Conservation (phyloP, 345 rosid species). For the Noccaea caerulescens region DNA sequence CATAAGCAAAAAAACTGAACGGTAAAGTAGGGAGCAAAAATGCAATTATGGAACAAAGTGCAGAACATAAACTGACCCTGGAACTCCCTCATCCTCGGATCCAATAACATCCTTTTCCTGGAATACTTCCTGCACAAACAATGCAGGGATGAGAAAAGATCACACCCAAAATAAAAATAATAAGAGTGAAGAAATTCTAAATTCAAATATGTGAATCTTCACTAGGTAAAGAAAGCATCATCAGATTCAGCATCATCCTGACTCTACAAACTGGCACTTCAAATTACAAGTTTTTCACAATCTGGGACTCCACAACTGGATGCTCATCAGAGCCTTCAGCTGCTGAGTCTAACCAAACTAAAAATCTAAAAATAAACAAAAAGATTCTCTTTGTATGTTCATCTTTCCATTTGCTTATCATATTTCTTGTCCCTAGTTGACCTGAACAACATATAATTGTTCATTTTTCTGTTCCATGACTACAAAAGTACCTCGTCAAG, state of each 20-base stretch:
- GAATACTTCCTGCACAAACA: conserved; percentile 67
- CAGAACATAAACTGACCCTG: conserved; percentile 49
- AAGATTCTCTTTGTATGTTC: neutral
- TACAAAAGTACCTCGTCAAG: conserved; percentile 79
- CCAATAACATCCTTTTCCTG: conserved; percentile 56
- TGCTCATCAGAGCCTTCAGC: conserved; percentile 31
- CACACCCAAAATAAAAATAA: neutral
- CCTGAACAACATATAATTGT: neutral
- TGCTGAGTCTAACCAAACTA: conserved; percentile 8
- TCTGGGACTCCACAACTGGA: conserved; percentile 25
- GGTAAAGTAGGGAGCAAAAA: neutral
- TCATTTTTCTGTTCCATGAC: conserved; percentile 1
- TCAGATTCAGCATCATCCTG: neutral
- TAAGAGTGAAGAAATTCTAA: conserved; percentile 6
- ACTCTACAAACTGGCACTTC: conserved; percentile 17
- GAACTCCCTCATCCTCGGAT: conserved; percentile 51
- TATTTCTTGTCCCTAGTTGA: conserved; percentile 29
- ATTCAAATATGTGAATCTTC: conserved; percentile 23
- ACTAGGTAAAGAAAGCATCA: conserved; percentile 10
- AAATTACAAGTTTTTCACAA: conserved; percentile 11
- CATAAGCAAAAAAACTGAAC: conserved; percentile 20
- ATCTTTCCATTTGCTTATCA: conserved; percentile 17
- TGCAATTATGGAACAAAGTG: conserved; percentile 2
- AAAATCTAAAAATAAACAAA: conserved; percentile 18
- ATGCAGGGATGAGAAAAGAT: conserved; percentile 27